These are phyloP conservation scores for Pythium folliculosum DNA, from an alignment of 352 stramenopile genomes.

Conservation along the genomic window DNA sequence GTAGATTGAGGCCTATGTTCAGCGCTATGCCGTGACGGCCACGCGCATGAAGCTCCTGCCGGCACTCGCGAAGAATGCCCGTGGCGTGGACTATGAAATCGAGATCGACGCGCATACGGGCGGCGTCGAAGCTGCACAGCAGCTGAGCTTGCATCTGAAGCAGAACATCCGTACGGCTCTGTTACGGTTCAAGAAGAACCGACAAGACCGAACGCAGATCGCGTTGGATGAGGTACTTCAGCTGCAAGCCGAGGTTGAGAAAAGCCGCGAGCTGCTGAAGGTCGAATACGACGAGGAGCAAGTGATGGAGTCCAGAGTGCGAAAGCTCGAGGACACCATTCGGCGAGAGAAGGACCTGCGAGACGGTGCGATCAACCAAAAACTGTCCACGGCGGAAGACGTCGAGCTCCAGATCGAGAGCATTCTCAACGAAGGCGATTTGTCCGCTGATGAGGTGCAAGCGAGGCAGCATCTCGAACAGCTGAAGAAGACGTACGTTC, in stretches of 20 bases:
- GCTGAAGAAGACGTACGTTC: constrained; percentile 58
- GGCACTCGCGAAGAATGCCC: constrained; percentile 76
- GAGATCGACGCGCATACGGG: constrained; percentile 63
- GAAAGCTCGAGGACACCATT: constrained; percentile 62
- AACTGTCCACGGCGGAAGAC: constrained; percentile 57
- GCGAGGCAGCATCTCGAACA: constrained; percentile 46
- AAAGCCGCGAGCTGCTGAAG: constrained; percentile 50
- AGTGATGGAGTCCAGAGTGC: constrained; percentile 39
- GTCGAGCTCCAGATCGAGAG: constrained; percentile 71
- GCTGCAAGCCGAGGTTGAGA: constrained; percentile 55
- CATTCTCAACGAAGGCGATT: constrained; percentile 63
- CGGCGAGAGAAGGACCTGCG: constrained; percentile 51
- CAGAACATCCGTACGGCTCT: constrained; percentile 57
- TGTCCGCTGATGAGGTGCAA: constrained; percentile 44
- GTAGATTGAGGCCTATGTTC: constrained; percentile 64
- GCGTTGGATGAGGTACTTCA: constrained; percentile 62
- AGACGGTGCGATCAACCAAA: constrained; percentile 46
- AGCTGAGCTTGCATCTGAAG: constrained; percentile 67
- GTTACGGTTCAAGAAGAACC: constrained; percentile 63
- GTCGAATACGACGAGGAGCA: constrained; percentile 61
- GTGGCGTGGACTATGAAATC: constrained; percentile 75
- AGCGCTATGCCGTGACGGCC: constrained; percentile 81
- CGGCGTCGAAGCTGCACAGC: constrained; percentile 53
- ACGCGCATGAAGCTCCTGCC: constrained; percentile 88
- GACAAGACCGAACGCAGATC: constrained; percentile 50